A percentile compares a stretch with the other conserved stretches of the same genome.
Conservation (phyloP, 495 filamentous ascomycete species). For the Platismatia glauca region DNA sequence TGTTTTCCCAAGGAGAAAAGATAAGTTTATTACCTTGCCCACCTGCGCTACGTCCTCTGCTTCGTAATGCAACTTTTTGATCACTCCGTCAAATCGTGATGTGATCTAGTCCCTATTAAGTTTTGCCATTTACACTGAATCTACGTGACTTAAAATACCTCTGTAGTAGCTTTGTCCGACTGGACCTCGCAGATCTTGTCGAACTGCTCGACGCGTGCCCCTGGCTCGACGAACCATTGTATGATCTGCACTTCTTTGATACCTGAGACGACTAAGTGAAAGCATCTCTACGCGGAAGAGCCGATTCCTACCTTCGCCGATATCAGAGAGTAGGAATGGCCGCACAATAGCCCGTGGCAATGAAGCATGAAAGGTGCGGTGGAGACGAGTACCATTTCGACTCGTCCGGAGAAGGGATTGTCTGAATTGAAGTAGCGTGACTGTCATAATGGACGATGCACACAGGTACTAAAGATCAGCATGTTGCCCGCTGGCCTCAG, state of each 20-base stretch:
- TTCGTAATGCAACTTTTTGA: constrained; percentile 94
- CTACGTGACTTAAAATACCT: constrained; percentile 38
- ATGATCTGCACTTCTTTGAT: constrained; percentile 98
- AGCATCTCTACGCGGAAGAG: background rate
- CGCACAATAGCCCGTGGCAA: constrained; percentile 54
- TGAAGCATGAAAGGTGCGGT: constrained; percentile 50
- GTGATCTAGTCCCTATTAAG: constrained; percentile 55
- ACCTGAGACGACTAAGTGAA: constrained; percentile 40
- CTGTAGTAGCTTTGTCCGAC: constrained; percentile 96
- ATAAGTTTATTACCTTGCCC: constrained; percentile 50
- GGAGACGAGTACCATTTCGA: background rate
- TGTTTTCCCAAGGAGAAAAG: constrained; percentile 1
- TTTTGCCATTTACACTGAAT: background rate
- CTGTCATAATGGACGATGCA: background rate
- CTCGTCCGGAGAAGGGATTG: background rate
- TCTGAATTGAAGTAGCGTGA: background rate
- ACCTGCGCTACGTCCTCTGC: constrained; percentile 93
- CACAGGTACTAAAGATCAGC: background rate
- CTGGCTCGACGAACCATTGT: constrained; percentile 98
- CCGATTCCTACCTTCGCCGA: constrained; percentile 71
- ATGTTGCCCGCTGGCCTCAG: background rate
- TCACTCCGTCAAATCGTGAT: constrained; percentile 85
- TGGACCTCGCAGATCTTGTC: constrained; percentile 96
- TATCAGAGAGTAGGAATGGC: constrained; percentile 88
- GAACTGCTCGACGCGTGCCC: constrained; percentile 94